Base-by-base conservation (phyloP, 2,329 filamentous ascomycete species). In the Fonsecaea pugnacius region DNA sequence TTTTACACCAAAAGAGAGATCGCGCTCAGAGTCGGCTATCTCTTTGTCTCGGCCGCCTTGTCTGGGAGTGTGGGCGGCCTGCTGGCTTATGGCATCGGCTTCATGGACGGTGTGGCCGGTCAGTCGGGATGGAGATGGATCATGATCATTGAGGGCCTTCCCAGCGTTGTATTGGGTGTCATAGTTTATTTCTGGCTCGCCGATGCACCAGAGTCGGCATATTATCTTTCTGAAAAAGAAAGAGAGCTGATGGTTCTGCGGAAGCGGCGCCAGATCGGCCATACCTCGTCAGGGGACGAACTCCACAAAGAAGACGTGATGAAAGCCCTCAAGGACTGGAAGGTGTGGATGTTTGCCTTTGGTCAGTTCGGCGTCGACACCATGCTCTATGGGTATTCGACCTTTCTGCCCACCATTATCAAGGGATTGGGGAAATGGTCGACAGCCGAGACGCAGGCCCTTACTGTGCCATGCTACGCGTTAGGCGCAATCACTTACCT, bases 361-460 rank as follows among this genome's bases (percentile, higher is more conserved):
- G 89, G 81, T 4, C 89, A 91, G 73, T 92, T 92, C 72, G 89
- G 89, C 4, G 83, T 84, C 16, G 89, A 92, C 71, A 91, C 88
- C 1, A 90, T 92, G 85, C 81, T 93, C 0, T 93, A 93, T 72
- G 89, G 90, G 4, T 92, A 87, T 75, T 89, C 87, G 56, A 92
- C 89, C 0, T 93, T 93, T 73, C 77, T 94, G 51, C 91, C 91
- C 0, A 92, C 89, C 4, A 93, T 94, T 69, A 91, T 94, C 74
- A 80, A 85, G 48, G 87, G 84, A 3, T 84, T 93, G 58, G 88
- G 89, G 2, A 73, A 73, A 2, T 91, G 89, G 80, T 82, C 85
- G 0, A 79, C 80, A 0, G 84, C 89, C 0, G 82, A 90, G 72
- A 85, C 91, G 5, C 90, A 93, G 74, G 85, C 91, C 35, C 83